These are phyloP conservation scores for Ceriops decandra DNA, from an alignment of 345 rosid genomes.

Conservation along the genomic window DNA sequence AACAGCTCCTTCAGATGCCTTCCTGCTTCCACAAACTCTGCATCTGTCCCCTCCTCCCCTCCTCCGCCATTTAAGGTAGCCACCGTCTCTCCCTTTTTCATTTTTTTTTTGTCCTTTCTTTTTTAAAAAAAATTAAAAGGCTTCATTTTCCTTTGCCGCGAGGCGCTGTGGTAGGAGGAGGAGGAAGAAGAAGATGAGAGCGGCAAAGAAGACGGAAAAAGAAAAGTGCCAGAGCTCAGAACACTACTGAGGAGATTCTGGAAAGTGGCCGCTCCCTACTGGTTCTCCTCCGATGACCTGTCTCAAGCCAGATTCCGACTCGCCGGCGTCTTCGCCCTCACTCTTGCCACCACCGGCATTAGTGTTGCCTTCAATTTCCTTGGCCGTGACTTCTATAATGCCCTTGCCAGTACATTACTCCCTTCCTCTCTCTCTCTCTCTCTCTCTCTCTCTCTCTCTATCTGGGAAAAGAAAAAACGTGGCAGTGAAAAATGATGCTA, in stretches of 20 bases:
- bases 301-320: constrained; percentile 74
- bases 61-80: constrained; percentile 9
- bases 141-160: too few relatives aligned
- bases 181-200: not conserved
- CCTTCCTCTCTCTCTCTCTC: not conserved
- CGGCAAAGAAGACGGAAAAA: constrained; percentile 4
- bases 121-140: not conserved
- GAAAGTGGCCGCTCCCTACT: constrained; percentile 92
- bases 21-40: not conserved
- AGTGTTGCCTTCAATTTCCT: constrained; percentile 96
- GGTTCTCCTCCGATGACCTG: constrained; percentile 84
- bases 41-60: not conserved
- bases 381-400: constrained; percentile 96
- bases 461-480: too few relatives aligned
- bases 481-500: too few relatives aligned
- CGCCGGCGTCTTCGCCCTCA: constrained; percentile 81
- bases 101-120: too few relatives aligned
- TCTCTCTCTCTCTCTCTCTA: not conserved
- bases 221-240: constrained; percentile 37
- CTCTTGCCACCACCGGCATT: constrained; percentile 84
- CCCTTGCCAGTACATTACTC: constrained; percentile 57
- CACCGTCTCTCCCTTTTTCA: too few relatives aligned
- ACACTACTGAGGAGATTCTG: constrained; percentile 57
- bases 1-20: not conserved
- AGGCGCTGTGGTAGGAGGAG: not conserved